These are phyloP conservation scores for Hymenoscyphus linearis DNA, from an alignment of 2,329 filamentous ascomycete genomes.

Conservation along the genomic window DNA sequence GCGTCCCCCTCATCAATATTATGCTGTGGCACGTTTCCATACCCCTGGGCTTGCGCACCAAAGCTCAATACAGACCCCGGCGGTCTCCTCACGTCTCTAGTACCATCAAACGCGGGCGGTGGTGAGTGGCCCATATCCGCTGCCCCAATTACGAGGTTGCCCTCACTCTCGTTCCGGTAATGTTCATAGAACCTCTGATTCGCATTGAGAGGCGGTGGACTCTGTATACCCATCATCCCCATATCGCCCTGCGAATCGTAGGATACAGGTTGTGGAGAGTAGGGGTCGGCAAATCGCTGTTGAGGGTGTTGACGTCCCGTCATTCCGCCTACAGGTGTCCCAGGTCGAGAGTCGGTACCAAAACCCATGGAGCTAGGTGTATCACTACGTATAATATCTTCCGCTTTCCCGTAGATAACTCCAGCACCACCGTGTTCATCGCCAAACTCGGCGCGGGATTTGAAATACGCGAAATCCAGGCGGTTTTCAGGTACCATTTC, in stretches of 20 bases:
- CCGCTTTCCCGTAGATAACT: constrained; percentile 53
- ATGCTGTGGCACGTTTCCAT: constrained; percentile 52
- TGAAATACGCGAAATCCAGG: constrained; percentile 85
- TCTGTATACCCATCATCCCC: background rate
- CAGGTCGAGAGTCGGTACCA: constrained; percentile 23
- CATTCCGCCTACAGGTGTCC: constrained; percentile 21
- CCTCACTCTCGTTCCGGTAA: constrained; percentile 46
- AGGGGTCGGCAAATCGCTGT: background rate
- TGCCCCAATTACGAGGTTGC: constrained; percentile 47
- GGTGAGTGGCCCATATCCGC: constrained; percentile 45
- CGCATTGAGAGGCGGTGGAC: background rate
- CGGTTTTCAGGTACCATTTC: constrained; percentile 88
- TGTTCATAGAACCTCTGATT: constrained; percentile 8
- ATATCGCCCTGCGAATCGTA: constrained; percentile 27
- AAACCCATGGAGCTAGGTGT: constrained; percentile 24
- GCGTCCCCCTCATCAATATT: constrained; percentile 30
- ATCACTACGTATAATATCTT: constrained; percentile 45
- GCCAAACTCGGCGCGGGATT: constrained; percentile 80
- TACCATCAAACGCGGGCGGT: constrained; percentile 24
- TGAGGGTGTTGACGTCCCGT: constrained; percentile 6
- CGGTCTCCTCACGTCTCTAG: constrained; percentile 37
- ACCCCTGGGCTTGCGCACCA: constrained; percentile 44
- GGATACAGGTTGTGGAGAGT: constrained; percentile 6
- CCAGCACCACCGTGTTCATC: constrained; percentile 77
- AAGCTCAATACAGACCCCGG: constrained; percentile 49